phyloP scores from a whole-genome alignment of 75 land plant genomes.

The Cryptomeria japonica region DNA sequence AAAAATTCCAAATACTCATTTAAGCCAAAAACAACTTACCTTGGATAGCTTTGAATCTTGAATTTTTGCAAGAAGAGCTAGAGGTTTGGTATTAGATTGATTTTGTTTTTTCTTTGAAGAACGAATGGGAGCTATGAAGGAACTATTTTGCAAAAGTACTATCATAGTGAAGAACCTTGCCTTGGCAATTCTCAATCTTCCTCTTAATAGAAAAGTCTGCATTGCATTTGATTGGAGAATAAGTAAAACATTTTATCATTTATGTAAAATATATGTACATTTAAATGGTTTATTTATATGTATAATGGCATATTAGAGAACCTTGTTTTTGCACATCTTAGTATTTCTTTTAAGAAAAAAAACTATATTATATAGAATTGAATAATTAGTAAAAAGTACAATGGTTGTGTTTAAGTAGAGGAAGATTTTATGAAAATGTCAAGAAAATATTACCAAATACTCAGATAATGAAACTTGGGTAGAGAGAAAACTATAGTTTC shows the following conservation, averaged over 20 bases:
- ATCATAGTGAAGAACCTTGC: constrained; percentile 71
- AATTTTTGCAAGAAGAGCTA: not conserved
- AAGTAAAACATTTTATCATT: not conserved
- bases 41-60: not conserved
- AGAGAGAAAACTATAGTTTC: no score
- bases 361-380: constrained; percentile 28
- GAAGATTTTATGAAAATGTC: no score
- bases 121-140: constrained; percentile 61
- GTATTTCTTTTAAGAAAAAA: constrained; percentile 58
- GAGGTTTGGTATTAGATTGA: constrained; percentile 12
- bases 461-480: no score
- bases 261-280: no score
- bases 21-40: not conserved
- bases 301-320: constrained; percentile 62
- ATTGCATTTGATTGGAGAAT: not conserved
- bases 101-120: constrained; percentile 45
- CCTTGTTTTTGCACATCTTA: constrained; percentile 63
- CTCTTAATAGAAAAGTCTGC: constrained; percentile 61
- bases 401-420: not conserved
- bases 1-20: not conserved
- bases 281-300: not conserved
- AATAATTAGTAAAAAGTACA: not conserved
- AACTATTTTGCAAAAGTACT: constrained; percentile 59
- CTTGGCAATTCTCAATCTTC: constrained; percentile 71
- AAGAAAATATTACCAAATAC: no score